Conservation (phyloP, 75 land plant species). For the Adiantum capillusveneris region DNA sequence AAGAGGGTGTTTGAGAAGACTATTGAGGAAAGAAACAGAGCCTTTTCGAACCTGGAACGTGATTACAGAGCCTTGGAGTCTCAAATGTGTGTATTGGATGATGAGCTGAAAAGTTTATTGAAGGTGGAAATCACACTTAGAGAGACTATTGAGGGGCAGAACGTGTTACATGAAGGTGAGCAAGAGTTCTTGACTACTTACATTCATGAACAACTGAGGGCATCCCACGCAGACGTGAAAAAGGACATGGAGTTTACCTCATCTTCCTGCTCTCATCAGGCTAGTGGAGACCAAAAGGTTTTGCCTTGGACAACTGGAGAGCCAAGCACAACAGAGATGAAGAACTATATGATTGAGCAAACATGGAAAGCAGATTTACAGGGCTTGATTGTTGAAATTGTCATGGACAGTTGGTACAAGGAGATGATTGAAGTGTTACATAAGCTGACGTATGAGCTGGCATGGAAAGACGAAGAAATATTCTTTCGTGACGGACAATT, state of each 20-base stretch:
- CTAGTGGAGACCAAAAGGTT: not conserved
- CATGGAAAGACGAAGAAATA: slow-evolving; percentile 2
- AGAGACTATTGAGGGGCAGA: not conserved
- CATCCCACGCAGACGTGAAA: not conserved
- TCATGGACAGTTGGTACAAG: slow-evolving; percentile 1
- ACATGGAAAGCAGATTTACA: not conserved
- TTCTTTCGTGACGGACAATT: not conserved
- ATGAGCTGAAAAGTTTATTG: not conserved
- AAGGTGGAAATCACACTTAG: not conserved
- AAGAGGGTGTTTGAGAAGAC: not conserved
- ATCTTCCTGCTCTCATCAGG: not conserved
- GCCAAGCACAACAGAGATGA: not conserved
- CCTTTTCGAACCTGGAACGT: not conserved
- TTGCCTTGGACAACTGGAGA: not conserved
- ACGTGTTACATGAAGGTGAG: not conserved
- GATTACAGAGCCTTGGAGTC: not conserved
- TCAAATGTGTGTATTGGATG: not conserved
- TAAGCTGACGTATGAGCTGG: not conserved
- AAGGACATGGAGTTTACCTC: not conserved
- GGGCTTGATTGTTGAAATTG: not conserved
- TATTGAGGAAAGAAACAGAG: not conserved
- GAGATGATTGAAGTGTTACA: not conserved
- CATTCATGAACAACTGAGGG: not conserved
- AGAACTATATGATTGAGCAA: not conserved
- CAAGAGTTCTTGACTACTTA: not conserved